Conservation (phyloP, 257 asterid genomes). For the Galeopsis tetrahit region DNA sequence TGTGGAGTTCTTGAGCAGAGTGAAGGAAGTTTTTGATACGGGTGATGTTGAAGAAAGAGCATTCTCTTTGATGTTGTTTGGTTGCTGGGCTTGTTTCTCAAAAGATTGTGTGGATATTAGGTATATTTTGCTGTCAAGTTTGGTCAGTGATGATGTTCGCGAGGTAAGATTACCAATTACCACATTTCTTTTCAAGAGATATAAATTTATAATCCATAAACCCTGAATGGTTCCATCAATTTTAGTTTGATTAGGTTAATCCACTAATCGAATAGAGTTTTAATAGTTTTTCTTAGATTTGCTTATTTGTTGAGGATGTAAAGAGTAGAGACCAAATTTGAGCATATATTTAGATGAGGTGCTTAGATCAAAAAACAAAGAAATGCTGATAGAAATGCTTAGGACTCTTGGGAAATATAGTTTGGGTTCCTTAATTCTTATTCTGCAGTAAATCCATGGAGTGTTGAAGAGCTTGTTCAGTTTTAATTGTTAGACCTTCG, state of each 20-base stretch:
- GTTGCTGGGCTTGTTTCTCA: slow-evolving; percentile 78
- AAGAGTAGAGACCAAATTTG: not conserved
- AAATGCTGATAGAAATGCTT: no score
- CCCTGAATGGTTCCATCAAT: slow-evolving; percentile 3
- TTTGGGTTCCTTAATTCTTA: no score
- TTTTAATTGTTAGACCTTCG: not conserved
- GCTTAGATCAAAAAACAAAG: no score
- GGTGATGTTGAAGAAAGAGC: slow-evolving; percentile 76
- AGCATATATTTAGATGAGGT: no score
- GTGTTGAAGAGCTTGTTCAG: not conserved
- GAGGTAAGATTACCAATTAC: slow-evolving; percentile 49
- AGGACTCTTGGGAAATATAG: no score
- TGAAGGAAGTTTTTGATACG: slow-evolving; percentile 73
- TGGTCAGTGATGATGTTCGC: slow-evolving; percentile 55
- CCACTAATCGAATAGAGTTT: not conserved
- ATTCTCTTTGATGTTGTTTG: slow-evolving; percentile 65
- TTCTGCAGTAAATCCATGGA: no score
- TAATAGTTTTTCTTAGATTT: not conserved
- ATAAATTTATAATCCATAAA: slow-evolving; percentile 25
- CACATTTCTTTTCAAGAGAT: slow-evolving; percentile 18
- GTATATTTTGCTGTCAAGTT: slow-evolving; percentile 66
- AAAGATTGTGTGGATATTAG: slow-evolving; percentile 65
- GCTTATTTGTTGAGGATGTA: not conserved
- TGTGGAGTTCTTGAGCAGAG: slow-evolving; percentile 72
- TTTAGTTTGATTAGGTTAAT: not conserved